Evolutionary conservation across 2,329 filamentous ascomycete genomes (phyloP), one percentile per base, ranked within the genome.

Genomic region (Emydomyces testavorans): DNA sequence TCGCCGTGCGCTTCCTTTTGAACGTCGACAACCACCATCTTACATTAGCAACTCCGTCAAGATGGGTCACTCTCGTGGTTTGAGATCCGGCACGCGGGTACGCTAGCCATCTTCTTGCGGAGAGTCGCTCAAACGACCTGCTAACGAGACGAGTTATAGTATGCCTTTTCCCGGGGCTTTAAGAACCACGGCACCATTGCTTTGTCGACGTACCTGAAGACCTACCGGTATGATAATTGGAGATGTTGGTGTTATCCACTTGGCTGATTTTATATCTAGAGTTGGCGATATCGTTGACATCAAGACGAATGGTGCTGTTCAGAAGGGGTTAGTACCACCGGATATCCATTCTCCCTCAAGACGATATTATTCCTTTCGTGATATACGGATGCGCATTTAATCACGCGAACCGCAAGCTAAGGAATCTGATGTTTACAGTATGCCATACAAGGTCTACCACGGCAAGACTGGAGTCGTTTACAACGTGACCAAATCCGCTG

Each of bases 401-500:
- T 16, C 10, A 28, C 26, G 21, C 21, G 16, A 32, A 43, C 13
- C 29, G 20, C n/a, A 20, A 11, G 41, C 52, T 56, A 48, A 55
- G 57, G 24, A 51, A 40, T 11, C 15, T 29, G 15, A 21, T 7
- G 34, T 54, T 51, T 62, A 70, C 65, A 88, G 87, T 78, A 92
- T 94, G 87, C 89, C 90, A 65, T 88, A 89, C 83, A 95, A 95
- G 81, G 85, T 94, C 76, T 95, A 94, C 83, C 89, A 96, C 80
- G 92, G 90, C 68, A 96, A 96, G 85, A 94, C 89, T 57, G 88
- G 88, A 69, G 85, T 94, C 65, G 76, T 94, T 75, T 94, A 94
- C 85, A 98, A 98, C 79, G 92, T 98, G 65, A 92, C 90, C 75
- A 94, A 95, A 82, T 85, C 80, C 64, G 85, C 92, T 59, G 88